Evolutionary conservation across 2,329 filamentous ascomycete genomes (phyloP), one percentile per base, ranked within the genome.

Genomic region (Colletotrichum simmondsii): DNA sequence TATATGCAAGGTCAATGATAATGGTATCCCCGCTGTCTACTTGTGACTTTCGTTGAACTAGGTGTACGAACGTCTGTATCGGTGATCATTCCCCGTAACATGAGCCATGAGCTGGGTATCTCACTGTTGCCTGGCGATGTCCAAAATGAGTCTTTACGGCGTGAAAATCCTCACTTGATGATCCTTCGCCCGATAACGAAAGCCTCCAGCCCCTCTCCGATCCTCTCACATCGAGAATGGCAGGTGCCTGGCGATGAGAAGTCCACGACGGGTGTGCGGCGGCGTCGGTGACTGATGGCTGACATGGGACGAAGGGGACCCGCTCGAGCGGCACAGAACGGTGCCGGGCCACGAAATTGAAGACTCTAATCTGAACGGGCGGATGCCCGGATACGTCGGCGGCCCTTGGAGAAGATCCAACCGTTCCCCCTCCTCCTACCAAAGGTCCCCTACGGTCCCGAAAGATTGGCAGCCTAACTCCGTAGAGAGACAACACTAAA

Each of bases 381-480:
- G 42, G 42, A 49, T 49, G 42, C 19, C 42, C 42, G 42, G 42
- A 49, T 49, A 49, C 42, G 42, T 49, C 42, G 42, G 42, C 42
- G 42, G 42, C 42, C 42, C 42, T n/a, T 49, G 42, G 42, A 49
- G 37, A 42, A 42, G 16, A 42, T 42, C 42, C 42, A 49, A 49
- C 19, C 19, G 42, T 49, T 22, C 19, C 37, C 37, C 16, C 37
- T 19, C 16, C 37, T 16, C 16, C 16, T 19, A 7, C 37, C 37
- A 16, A 42, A 42, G 16, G 37, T 16, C 19, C 19, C 42, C 42
- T n/a, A 49, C 16, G 19, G 42, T 49, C 30, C 59, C 70, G 62
- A 54, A 22, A 35, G 24, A 54, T 69, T 58, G 70, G 59, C 52
- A 32, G 46, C n/a, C 46, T 62, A 54, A 28, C 63, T 46, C 54